Evolutionary conservation across 768 basidiomycete species (phyloP).

Genomic region (Daedaleopsis sinensis): DNA sequence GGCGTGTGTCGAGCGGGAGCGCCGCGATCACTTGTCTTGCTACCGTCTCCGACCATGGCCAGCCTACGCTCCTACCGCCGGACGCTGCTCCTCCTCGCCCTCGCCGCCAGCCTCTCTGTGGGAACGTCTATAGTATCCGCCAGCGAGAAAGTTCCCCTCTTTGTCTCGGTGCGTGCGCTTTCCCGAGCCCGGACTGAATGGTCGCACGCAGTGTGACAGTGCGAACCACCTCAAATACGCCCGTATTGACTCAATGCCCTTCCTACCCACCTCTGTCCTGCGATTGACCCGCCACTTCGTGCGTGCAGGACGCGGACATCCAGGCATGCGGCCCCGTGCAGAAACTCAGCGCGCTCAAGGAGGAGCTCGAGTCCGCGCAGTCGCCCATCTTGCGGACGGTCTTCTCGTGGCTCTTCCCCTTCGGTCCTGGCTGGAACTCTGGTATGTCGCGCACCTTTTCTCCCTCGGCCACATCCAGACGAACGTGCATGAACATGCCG

Average conservation of each 20-base stretch:
- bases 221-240: constrained; percentile 7
- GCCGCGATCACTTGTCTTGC: constrained; percentile 2
- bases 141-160: constrained; percentile 17
- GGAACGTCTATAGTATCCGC: constrained; percentile 18
- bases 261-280: background rate
- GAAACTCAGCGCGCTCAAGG: constrained; percentile 61
- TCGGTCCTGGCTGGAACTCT: constrained; percentile 89
- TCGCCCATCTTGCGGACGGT: constrained; percentile 80
- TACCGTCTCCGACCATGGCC: constrained; percentile 15
- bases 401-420: constrained; percentile 84
- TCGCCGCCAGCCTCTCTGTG: constrained; percentile 22
- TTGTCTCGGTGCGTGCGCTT: constrained; percentile 27
- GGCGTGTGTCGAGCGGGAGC: too few relatives aligned
- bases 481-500: constrained; percentile 14
- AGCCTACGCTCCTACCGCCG: constrained; percentile 17
- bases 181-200: constrained; percentile 20
- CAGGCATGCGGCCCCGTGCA: constrained; percentile 43
- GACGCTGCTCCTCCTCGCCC: constrained; percentile 23
- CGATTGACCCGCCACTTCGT: background rate
- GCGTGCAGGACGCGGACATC: constrained; percentile 46
- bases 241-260: background rate
- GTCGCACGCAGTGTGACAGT: constrained; percentile 28
- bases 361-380: constrained; percentile 58
- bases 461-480: too few relatives aligned
- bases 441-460: constrained; percentile 37